Conservation (phyloP, 768 basidiomycete species). For the Mrakia hoshinonis region DNA sequence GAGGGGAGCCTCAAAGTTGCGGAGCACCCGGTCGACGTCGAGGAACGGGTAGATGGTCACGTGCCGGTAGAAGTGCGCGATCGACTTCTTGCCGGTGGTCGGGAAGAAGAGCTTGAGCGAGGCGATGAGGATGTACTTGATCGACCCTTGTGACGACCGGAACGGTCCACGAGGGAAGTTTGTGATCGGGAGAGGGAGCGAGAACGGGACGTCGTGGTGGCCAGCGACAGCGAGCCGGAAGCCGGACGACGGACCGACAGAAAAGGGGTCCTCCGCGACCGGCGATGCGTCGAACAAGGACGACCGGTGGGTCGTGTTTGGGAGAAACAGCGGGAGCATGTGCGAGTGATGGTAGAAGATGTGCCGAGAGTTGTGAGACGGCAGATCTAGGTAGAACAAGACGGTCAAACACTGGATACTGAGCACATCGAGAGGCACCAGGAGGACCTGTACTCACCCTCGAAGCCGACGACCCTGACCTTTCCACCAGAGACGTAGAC, state of each 20-base stretch:
- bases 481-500: slow-evolving; percentile 65
- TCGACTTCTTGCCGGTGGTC: slow-evolving; percentile 53
- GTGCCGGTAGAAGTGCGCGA: slow-evolving; percentile 81
- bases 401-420: no score
- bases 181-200: slow-evolving; percentile 56
- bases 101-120: slow-evolving; percentile 57
- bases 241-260: not conserved
- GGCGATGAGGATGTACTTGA: slow-evolving; percentile 70
- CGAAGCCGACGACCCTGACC: slow-evolving; percentile 74
- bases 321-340: slow-evolving; percentile 43
- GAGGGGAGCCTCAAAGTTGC: slow-evolving; percentile 54
- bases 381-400: no score
- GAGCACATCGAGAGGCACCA: not conserved
- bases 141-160: slow-evolving; percentile 32
- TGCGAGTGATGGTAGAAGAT: slow-evolving; percentile 72
- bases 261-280: slow-evolving; percentile 33
- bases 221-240: slow-evolving; percentile 54
- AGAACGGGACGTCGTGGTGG: slow-evolving; percentile 61
- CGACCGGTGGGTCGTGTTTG: slow-evolving; percentile 37
- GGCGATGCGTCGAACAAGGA: slow-evolving; percentile 40
- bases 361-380: slow-evolving; percentile 53
- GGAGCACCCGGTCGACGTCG: slow-evolving; percentile 54
- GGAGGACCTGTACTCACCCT: slow-evolving; percentile 46
- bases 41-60: slow-evolving; percentile 72
- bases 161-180: slow-evolving; percentile 53